Evolutionary conservation across 305 asterid genomes (phyloP), one percentile per base, ranked within the genome.

Genomic region (Solanum hybrid): DNA sequence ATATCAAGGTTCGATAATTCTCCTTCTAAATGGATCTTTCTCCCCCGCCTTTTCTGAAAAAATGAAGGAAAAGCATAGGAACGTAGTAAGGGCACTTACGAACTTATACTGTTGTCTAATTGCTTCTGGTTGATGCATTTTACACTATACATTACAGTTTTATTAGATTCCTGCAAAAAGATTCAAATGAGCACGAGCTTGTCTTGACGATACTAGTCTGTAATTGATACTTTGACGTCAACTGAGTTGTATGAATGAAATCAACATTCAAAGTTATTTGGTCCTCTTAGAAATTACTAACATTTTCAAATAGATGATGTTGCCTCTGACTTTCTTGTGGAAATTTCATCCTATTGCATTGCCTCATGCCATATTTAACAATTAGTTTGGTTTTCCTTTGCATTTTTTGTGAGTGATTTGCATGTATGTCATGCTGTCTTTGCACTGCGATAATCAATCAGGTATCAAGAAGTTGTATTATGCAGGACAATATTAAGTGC

Each of bases 1-100:
- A 97, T 91, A 90, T 97, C 79, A 96, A 96, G 98, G 98, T 97
- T 81, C 39, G 92, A 4, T 61, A 80, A 34, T 91, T 89, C 33
- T 88, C n/a, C 13, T 85, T 85, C 77, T 85, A 51, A 85, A 57
- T 6, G 8, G 77, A 31, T 84, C 77, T 12, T 85, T 31, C 31
- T 20, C 22, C 88, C 88, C 22, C 4, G 4, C n/a, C 41, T 85
- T 84, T 0, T 0, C 75, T 32, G 29, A 11, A 57, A 84, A 51
- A 85, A 85, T 85, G 77, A 13, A 10, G 77, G 88, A 22, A 85
- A 85, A 20, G 7, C 10, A 57, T 10, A 31, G 88, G 88, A 85
- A 51, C 1, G 32, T 84, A 20, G 78, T 70, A 70, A 26, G 33
- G 41, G 76, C 2, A 12, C 77, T 85, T 51, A 22, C 31, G 4